A percentile compares a stretch with the other conserved stretches of the same genome.
Conservation (phyloP, 495 filamentous ascomycete genomes). For the Aspergillus haitiensis region DNA sequence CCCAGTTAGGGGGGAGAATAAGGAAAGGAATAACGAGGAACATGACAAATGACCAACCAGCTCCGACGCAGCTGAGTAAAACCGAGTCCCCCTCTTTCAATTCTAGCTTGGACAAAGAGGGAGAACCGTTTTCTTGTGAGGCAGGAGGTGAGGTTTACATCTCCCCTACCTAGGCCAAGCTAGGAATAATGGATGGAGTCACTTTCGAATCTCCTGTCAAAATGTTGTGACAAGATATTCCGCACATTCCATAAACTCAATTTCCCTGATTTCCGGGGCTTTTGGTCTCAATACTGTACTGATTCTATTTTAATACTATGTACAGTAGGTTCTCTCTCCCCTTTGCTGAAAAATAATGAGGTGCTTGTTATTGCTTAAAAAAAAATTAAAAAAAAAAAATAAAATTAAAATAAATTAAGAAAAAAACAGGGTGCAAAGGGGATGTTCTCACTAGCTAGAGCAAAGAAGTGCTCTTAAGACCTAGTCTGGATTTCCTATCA, state of each 20-base stretch:
- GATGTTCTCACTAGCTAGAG: too few species aligned
- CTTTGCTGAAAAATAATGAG: too few species aligned
- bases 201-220: not conserved
- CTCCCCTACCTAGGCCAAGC: not conserved
- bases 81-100: not conserved
- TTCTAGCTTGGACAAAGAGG: not conserved
- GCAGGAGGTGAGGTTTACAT: not conserved
- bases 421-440: not conserved
- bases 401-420: not conserved
- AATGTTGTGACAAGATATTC: not conserved
- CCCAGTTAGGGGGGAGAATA: not conserved
- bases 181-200: constrained; percentile 1
- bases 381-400: not conserved
- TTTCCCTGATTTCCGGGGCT: not conserved
- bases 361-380: not conserved
- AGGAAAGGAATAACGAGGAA: not conserved
- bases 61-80: not conserved
- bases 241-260: not conserved
- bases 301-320: too few species aligned
- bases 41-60: constrained; percentile 10
- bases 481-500: too few species aligned
- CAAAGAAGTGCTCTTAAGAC: too few species aligned
- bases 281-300: too few species aligned
- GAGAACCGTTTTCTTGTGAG: not conserved
- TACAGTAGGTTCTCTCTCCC: too few species aligned